phyloP scores from a whole-genome alignment of 169 alveolate genomes.

The Plasmodium relictum region DNA sequence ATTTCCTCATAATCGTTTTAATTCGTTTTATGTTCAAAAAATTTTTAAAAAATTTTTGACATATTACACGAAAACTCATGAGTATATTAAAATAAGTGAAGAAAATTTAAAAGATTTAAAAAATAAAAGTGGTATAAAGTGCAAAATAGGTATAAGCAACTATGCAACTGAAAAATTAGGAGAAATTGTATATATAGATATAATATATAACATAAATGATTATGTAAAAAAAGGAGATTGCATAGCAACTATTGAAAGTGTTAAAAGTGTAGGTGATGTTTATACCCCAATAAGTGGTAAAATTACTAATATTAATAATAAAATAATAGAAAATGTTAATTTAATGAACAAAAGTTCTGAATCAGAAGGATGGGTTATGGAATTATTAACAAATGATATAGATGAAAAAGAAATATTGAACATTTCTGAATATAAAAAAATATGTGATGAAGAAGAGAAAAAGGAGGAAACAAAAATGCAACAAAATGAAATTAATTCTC shows the following conservation, averaged over 20 bases:
- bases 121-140: conserved; percentile 28
- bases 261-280: conserved; percentile 86
- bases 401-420: conserved; percentile 71
- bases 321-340: conserved; percentile 75
- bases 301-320: conserved; percentile 77
- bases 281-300: conserved; percentile 83
- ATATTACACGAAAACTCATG: conserved; percentile 72
- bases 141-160: conserved; percentile 83
- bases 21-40: not conserved
- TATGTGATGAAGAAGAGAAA: conserved; percentile 69
- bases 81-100: conserved; percentile 57
- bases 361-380: conserved; percentile 84
- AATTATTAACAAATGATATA: conserved; percentile 60
- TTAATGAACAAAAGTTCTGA: conserved; percentile 80
- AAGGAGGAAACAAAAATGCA: conserved; percentile 39
- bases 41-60: conserved; percentile 14
- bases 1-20: conserved; percentile 10
- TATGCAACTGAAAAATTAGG: conserved; percentile 85
- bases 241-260: conserved; percentile 84
- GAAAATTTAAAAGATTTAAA: conserved; percentile 29
- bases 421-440: conserved; percentile 64
- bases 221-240: conserved; percentile 79
- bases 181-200: conserved; percentile 83
- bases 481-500: conserved; percentile 54
- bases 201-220: conserved; percentile 77